Base-by-base conservation (phyloP, 192 early-diverging fungal species). In the Allomyces javanicus region DNA sequence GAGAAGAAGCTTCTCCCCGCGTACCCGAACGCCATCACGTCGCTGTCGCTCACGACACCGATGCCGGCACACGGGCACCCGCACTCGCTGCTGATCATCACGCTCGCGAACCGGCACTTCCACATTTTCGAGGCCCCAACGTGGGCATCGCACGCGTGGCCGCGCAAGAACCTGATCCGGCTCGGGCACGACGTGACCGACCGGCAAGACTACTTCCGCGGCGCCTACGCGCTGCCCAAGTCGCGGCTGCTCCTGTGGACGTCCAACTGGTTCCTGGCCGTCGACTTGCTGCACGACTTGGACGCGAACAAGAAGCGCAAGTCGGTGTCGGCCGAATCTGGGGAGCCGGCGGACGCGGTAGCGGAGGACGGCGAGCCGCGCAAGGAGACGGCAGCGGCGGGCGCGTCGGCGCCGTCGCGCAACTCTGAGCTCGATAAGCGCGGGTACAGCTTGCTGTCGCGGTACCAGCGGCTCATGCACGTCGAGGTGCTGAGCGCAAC, bases 381-480 rank as follows among this genome's bases (percentile, higher is more conserved):
- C 33, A 66, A 14, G 62, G 62, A 9, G 21, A 3, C 4, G 4
- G 64, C 40, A 26, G 14, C 23, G 21, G n/a, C 65, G 21, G 33
- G 21, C 14, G 64, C 64, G 21, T 24, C 7, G 55, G 40, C 72
- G 71, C 63, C 67, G 63, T 61, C 62, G 62, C 40, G 55, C 64
- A 45, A 61, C 62, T 21, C 11, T 64, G 61, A 66, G 44, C 25
- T 27, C 44, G 68, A 24, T 12, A 66, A 76, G 33, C 65, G 24
- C 58, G 26, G 14, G 58, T 64, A 64, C 43, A 61, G 63, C 17
- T 17, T 58, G 50, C 17, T 58, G 50, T 14, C 50, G 50, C 50
- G 50, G 67, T 97, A 89, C 77, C 87, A 91, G 69, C 86, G 83
- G 61, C 69, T 94, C 63, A 87, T 97, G 83, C 83, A 77, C 69